A percentile compares a stretch with the other conserved stretches of the same genome.
Evolutionary conservation across 2,329 filamentous ascomycete species (phyloP).

Genomic region (Microsporum ferrugineum): DNA sequence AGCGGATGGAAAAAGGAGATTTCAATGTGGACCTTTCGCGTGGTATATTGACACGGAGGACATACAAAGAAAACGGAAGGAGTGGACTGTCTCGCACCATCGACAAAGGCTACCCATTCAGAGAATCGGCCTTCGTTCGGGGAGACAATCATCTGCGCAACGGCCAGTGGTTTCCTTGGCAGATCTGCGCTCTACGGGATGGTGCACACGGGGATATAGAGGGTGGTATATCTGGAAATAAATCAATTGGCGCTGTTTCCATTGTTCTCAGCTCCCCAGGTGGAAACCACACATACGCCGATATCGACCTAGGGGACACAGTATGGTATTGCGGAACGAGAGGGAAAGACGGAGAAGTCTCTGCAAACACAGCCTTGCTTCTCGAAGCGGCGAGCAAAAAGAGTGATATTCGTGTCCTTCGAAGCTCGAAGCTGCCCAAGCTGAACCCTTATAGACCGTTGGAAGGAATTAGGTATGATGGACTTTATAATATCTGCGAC

Average conservation of each 20-base stretch:
- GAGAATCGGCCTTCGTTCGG: constrained; percentile 1
- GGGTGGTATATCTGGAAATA: constrained; percentile 39
- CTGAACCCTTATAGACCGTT: constrained; percentile 35
- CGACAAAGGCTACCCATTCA: constrained; percentile 8
- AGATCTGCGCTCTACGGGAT: constrained; percentile 17
- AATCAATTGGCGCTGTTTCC: constrained; percentile 40
- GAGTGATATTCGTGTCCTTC: constrained; percentile 41
- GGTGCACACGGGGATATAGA: constrained; percentile 20
- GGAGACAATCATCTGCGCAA: constrained; percentile 16
- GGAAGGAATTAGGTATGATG: constrained; percentile 47
- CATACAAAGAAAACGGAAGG: not conserved
- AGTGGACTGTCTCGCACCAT: constrained; percentile 10
- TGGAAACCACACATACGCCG: constrained; percentile 31
- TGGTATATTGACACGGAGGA: constrained; percentile 8
- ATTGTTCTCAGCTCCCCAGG: constrained; percentile 39
- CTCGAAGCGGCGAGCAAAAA: constrained; percentile 29
- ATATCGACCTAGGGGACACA: constrained; percentile 40
- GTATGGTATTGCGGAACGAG: constrained; percentile 44
- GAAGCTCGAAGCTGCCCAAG: constrained; percentile 28
- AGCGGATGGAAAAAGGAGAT: constrained; percentile 12
- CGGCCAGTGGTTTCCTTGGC: constrained; percentile 20
- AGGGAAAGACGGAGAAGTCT: constrained; percentile 22
- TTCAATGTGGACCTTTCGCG: constrained; percentile 10
- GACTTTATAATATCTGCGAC: constrained; percentile 40
- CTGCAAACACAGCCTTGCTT: constrained; percentile 32